Evolutionary conservation across 768 basidiomycete species (phyloP).

Genomic region (Suillus alpinus): DNA sequence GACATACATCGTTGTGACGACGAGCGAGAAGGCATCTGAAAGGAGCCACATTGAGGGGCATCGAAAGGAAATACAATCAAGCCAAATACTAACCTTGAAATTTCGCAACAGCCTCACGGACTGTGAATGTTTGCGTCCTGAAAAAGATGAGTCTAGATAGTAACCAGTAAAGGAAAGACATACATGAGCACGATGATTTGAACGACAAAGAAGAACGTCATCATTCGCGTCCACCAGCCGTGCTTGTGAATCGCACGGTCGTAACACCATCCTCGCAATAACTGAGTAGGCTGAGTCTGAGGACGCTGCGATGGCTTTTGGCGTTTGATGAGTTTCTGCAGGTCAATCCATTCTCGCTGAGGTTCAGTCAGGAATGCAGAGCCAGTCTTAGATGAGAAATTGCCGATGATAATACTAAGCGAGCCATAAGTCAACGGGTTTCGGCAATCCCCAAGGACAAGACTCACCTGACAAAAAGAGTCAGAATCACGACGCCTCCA

Average conservation of each 20-base stretch:
- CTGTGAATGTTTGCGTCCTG: slow-evolving; percentile 80
- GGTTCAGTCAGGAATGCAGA: slow-evolving; percentile 81
- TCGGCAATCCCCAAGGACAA: background rate
- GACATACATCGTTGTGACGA: slow-evolving; percentile 67
- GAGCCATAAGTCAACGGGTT: background rate
- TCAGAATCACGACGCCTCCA: slow-evolving; percentile 86
- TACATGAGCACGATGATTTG: slow-evolving; percentile 86
- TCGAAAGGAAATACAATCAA: slow-evolving; percentile 6
- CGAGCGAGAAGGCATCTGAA: slow-evolving; percentile 74
- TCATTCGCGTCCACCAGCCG: slow-evolving; percentile 84
- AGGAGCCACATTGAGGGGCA: slow-evolving; percentile 7
- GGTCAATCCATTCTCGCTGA: slow-evolving; percentile 92
- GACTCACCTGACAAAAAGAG: slow-evolving; percentile 83
- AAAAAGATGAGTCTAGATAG: slow-evolving; percentile 1
- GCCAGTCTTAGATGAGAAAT: slow-evolving; percentile 86
- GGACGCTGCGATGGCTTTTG: slow-evolving; percentile 87
- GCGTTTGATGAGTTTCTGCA: slow-evolving; percentile 83
- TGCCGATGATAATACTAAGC: slow-evolving; percentile 88
- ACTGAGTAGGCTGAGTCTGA: slow-evolving; percentile 48
- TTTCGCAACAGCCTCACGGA: slow-evolving; percentile 45
- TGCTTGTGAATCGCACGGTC: slow-evolving; percentile 89
- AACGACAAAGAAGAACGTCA: slow-evolving; percentile 75
- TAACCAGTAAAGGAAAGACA: slow-evolving; percentile 24
- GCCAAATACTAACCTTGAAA: slow-evolving; percentile 52
- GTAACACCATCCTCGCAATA: slow-evolving; percentile 81